phyloP scores from a whole-genome alignment of 805 yeast species.

The Tetrapisispora fleetii region DNA sequence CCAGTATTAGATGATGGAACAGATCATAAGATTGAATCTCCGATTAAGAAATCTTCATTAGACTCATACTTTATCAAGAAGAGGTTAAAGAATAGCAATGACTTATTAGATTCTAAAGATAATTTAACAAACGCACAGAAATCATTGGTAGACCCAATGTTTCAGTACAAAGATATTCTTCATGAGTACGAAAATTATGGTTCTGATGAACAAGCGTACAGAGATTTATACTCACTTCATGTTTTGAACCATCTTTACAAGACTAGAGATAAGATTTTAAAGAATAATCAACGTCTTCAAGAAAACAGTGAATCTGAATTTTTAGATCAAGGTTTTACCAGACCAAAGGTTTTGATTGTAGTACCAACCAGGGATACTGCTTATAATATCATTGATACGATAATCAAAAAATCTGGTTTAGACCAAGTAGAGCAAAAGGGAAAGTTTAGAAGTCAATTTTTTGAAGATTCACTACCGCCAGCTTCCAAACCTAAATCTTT shows the following conservation, averaged over 20 bases:
- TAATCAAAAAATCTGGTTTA: slow-evolving; percentile 54
- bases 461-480: slow-evolving; percentile 37
- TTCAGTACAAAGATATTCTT: slow-evolving; percentile 62
- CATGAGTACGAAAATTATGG: slow-evolving; percentile 43
- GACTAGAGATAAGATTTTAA: slow-evolving; percentile 76
- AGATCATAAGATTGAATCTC: slow-evolving; percentile 13
- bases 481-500: slow-evolving; percentile 74
- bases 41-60: slow-evolving; percentile 16
- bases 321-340: slow-evolving; percentile 90
- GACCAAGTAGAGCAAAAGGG: slow-evolving; percentile 73
- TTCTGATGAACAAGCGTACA: slow-evolving; percentile 43
- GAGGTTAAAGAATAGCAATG: slow-evolving; percentile 28
- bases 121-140: slow-evolving; percentile 38
- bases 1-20: slow-evolving; percentile 16
- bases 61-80: slow-evolving; percentile 38
- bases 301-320: slow-evolving; percentile 46
- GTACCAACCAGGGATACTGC: slow-evolving; percentile 80
- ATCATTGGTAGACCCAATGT: slow-evolving; percentile 50
- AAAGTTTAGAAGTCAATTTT: slow-evolving; percentile 65
- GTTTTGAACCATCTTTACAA: slow-evolving; percentile 73
- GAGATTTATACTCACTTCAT: slow-evolving; percentile 60
- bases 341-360: slow-evolving; percentile 78
- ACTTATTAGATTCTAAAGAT: slow-evolving; percentile 14
- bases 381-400: slow-evolving; percentile 50
- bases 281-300: slow-evolving; percentile 54